phyloP scores from a whole-genome alignment of 305 asterid genomes.

The Fraxinus platypoda region DNA sequence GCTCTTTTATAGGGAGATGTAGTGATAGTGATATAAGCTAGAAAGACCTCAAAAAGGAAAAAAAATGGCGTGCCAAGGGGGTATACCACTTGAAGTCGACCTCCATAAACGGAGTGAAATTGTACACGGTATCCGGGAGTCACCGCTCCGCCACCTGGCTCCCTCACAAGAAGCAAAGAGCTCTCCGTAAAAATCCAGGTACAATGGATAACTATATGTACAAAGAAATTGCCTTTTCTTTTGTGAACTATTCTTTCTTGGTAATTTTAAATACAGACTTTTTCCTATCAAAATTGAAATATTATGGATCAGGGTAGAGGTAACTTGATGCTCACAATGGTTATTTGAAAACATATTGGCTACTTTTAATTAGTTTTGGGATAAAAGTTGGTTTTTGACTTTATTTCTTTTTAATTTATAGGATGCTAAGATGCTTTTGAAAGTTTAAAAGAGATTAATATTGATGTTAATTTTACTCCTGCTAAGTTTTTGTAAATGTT shows the following conservation, averaged over 20 bases:
- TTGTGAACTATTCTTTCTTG: background rate
- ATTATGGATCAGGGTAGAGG: background rate
- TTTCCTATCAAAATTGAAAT: background rate
- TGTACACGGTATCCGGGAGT: conserved; percentile 65
- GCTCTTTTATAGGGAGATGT: no score
- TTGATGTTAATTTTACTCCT: background rate
- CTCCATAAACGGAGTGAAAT: conserved; percentile 54
- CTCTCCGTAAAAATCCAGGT: conserved; percentile 79
- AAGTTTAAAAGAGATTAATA: background rate
- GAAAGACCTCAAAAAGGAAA: conserved; percentile 28
- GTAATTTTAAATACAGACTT: background rate
- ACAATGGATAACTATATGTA: background rate
- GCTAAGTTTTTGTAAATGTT: conserved; percentile 13
- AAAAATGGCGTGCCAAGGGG: no score
- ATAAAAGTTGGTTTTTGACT: background rate
- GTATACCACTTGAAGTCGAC: no score
- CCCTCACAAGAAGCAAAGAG: conserved; percentile 74
- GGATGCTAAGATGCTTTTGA: background rate
- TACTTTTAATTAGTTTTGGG: background rate
- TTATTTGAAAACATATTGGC: background rate
- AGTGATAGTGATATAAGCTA: conserved; percentile 17
- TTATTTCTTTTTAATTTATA: background rate
- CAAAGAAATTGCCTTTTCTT: background rate
- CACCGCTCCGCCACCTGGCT: conserved; percentile 80
- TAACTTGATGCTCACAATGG: background rate